These are phyloP conservation scores for Apiospora hydei DNA, from an alignment of 2,329 filamentous ascomycete species.

Conservation along the genomic window DNA sequence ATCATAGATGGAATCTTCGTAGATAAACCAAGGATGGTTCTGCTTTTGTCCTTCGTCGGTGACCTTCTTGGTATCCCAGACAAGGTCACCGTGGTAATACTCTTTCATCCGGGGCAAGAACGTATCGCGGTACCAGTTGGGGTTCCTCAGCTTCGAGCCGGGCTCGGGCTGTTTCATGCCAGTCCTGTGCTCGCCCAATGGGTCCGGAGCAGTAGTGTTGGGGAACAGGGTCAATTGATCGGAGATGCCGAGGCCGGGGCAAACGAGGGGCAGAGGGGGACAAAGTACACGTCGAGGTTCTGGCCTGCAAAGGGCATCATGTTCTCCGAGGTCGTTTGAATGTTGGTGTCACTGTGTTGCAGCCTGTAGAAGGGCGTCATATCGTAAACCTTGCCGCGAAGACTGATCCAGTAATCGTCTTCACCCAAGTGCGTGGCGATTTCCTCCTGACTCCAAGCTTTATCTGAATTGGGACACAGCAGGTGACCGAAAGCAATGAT, in stretches of 20 bases:
- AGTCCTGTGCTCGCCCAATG: slow-evolving; percentile 71
- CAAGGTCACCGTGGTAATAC: slow-evolving; percentile 87
- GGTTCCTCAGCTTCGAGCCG: slow-evolving; percentile 63
- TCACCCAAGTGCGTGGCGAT: slow-evolving; percentile 74
- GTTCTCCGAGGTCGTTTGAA: slow-evolving; percentile 63
- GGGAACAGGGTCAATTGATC: slow-evolving; percentile 59
- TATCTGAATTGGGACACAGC: slow-evolving; percentile 89
- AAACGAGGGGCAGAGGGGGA: slow-evolving; percentile 79
- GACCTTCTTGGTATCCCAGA: slow-evolving; percentile 69
- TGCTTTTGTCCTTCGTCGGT: slow-evolving; percentile 70
- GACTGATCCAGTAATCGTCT: slow-evolving; percentile 85
- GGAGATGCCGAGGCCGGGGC: slow-evolving; percentile 73
- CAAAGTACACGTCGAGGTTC: slow-evolving; percentile 86
- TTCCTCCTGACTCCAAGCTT: slow-evolving; percentile 80
- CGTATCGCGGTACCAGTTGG: slow-evolving; percentile 77
- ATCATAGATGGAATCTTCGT: slow-evolving; percentile 82
- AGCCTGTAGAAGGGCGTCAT: slow-evolving; percentile 85
- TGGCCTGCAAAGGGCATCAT: slow-evolving; percentile 84
- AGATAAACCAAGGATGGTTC: slow-evolving; percentile 79
- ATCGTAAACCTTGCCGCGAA: slow-evolving; percentile 90
- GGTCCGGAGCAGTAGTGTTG: slow-evolving; percentile 68
- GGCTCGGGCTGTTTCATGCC: slow-evolving; percentile 66
- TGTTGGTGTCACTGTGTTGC: slow-evolving; percentile 79
- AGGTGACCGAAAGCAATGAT: slow-evolving; percentile 86
- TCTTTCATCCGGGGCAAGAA: slow-evolving; percentile 84